A percentile compares a stretch with the other conserved stretches of the same genome.
Conservation (phyloP, 768 basidiomycete genomes). For the Mycena kentingensis region DNA sequence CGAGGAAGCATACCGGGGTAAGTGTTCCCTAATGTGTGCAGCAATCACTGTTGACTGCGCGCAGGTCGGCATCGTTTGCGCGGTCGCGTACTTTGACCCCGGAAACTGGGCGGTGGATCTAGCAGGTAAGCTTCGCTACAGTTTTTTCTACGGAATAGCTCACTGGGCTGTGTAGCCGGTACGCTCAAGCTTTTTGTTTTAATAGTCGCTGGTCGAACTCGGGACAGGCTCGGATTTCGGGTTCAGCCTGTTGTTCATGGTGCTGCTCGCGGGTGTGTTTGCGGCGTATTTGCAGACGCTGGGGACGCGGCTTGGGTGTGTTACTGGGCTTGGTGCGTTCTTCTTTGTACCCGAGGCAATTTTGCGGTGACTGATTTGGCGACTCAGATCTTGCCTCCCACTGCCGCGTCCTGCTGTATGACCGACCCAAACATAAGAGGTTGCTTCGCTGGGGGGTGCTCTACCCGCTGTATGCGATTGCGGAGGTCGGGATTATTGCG, state of each 20-base stretch:
- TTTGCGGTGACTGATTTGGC: neutral
- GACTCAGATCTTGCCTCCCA: conserved; percentile 52
- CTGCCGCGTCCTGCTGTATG: conserved; percentile 64
- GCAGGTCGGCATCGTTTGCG: conserved; percentile 73
- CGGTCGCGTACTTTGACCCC: conserved; percentile 90
- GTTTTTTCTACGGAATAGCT: no score
- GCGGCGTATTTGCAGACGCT: conserved; percentile 86
- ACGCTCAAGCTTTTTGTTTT: no score
- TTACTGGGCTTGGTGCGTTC: conserved; percentile 72
- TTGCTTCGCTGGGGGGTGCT: conserved; percentile 60
- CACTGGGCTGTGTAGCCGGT: no score
- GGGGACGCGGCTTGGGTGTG: conserved; percentile 78
- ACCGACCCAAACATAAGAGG: conserved; percentile 58
- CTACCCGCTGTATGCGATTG: conserved; percentile 64
- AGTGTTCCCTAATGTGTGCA: conserved; percentile 29
- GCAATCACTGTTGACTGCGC: conserved; percentile 13
- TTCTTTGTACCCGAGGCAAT: neutral
- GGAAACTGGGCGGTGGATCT: conserved; percentile 75
- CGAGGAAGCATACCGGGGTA: conserved; percentile 66
- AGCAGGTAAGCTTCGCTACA: no score
- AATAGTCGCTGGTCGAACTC: no score
- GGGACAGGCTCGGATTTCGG: conserved; percentile 30
- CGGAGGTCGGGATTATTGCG: conserved; percentile 73
- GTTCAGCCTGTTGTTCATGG: conserved; percentile 83
- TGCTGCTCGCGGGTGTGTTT: conserved; percentile 79